These are phyloP conservation scores for Acanthamoeba rhysodes DNA, from an alignment of 208 protist species.

Conservation along the genomic window DNA sequence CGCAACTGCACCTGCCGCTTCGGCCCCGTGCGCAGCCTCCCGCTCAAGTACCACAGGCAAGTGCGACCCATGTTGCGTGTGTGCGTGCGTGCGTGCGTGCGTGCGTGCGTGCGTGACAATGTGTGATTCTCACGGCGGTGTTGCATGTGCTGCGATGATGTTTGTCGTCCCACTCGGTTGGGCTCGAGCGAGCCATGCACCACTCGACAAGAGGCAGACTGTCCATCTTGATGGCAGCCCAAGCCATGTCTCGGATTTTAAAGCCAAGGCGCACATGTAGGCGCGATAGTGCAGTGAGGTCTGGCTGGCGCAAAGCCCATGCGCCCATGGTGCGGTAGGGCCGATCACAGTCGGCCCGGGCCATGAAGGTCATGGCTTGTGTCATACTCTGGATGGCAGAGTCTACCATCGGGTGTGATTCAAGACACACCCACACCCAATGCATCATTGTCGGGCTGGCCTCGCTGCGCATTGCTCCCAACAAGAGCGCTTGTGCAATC, in stretches of 20 bases:
- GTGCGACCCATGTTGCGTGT: too few relatives aligned
- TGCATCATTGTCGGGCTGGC: not conserved
- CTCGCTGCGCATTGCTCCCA: not conserved
- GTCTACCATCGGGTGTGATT: not conserved
- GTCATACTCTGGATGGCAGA: not conserved
- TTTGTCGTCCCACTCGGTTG: not conserved
- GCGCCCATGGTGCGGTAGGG: not conserved
- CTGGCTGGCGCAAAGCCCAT: not conserved
- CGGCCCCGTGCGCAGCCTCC: constrained; percentile 19
- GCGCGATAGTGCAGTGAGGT: not conserved
- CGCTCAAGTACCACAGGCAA: constrained; percentile 49
- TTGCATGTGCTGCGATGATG: too few relatives aligned
- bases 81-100: too few relatives aligned
- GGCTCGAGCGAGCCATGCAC: not conserved
- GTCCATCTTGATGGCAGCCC: not conserved
- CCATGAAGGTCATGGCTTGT: not conserved
- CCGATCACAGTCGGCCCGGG: not conserved
- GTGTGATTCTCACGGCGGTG: too few relatives aligned
- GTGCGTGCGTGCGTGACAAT: too few relatives aligned
- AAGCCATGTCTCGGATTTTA: not conserved
- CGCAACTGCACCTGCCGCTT: constrained; percentile 38
- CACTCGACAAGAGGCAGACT: not conserved
- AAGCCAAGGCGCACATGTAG: not conserved
- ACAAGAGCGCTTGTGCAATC: not conserved
- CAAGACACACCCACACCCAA: not conserved